Percentiles rank a stretch among this genome's conserved stretches.
phyloP scores from a whole-genome alignment of 2,329 filamentous ascomycete genomes.

The Phialemoniopsis sp. region DNA sequence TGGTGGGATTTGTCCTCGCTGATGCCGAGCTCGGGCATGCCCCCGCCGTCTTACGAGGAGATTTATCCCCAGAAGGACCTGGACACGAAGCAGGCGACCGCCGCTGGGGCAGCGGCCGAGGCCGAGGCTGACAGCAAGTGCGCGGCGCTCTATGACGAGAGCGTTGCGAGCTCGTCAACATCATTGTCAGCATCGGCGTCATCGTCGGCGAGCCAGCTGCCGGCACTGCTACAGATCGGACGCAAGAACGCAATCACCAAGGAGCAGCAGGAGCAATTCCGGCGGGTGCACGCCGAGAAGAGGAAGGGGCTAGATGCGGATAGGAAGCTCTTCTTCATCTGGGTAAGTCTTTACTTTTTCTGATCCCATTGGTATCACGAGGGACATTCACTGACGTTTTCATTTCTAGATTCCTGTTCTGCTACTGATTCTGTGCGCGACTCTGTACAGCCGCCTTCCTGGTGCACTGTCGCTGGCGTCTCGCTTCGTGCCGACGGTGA shows the following conservation, averaged over 20 bases:
- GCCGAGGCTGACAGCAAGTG: conserved; percentile 57
- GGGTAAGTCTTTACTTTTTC: conserved; percentile 43
- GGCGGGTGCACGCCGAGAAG: conserved; percentile 56
- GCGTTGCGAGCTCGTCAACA: conserved; percentile 7
- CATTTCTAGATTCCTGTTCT: conserved; percentile 6
- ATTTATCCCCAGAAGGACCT: conserved; percentile 58
- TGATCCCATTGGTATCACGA: not conserved
- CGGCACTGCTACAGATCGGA: conserved; percentile 52
- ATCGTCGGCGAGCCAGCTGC: conserved; percentile 19
- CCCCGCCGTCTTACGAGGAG: conserved; percentile 75
- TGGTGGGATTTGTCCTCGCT: conserved; percentile 67
- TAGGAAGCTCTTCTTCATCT: conserved; percentile 64
- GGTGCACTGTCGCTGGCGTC: not conserved
- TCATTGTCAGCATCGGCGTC: conserved; percentile 17
- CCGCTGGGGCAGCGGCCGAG: conserved; percentile 53
- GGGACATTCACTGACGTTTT: not conserved
- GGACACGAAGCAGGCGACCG: conserved; percentile 55
- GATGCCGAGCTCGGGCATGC: conserved; percentile 37
- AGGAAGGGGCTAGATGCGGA: conserved; percentile 61
- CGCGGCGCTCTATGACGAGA: conserved; percentile 45
- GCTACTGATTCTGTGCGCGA: conserved; percentile 5
- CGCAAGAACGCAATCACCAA: conserved; percentile 60
- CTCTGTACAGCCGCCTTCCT: conserved; percentile 7
- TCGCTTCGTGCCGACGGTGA: too few relatives aligned
- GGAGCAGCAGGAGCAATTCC: conserved; percentile 61